phyloP scores from a whole-genome alignment of 495 filamentous ascomycete species.

The Tetracladium setigerum region DNA sequence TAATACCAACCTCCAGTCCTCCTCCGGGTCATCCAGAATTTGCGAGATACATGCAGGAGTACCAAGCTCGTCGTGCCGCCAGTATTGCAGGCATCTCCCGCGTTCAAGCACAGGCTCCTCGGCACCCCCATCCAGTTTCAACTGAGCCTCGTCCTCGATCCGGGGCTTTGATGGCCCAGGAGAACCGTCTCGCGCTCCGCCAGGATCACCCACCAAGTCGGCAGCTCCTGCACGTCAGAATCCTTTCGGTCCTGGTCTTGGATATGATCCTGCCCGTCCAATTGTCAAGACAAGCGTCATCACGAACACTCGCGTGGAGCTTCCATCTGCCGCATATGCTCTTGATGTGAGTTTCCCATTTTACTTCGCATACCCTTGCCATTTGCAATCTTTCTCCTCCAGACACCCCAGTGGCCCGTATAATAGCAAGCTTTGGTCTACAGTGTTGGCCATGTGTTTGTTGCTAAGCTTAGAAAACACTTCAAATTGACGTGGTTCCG shows the following conservation, averaged over 20 bases:
- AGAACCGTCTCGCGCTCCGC: not conserved
- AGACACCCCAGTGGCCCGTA: too few species aligned
- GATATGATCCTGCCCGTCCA: slow-evolving; percentile 25
- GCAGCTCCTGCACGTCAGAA: not conserved
- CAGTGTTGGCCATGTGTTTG: too few species aligned
- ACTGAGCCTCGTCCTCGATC: not conserved
- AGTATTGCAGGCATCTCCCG: too few species aligned
- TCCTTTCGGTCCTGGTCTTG: slow-evolving; percentile 14
- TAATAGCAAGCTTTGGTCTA: too few species aligned
- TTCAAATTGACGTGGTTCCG: too few species aligned
- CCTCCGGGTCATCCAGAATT: too few species aligned
- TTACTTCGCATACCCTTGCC: not conserved
- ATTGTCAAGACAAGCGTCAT: not conserved
- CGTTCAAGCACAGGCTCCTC: too few species aligned
- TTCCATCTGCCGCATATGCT: slow-evolving; percentile 12
- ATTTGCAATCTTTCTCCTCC: too few species aligned
- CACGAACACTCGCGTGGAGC: slow-evolving; percentile 17
- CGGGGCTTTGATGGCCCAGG: slow-evolving; percentile 8
- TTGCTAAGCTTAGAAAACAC: too few species aligned
- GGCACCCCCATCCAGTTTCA: not conserved
- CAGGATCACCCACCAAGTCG: not conserved
- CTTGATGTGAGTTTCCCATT: not conserved
- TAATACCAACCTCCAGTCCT: too few species aligned
- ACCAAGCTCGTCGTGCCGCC: too few species aligned
- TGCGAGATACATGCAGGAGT: too few species aligned